Conservation (phyloP, 768 basidiomycete species). For the Lentinula sp. region DNA sequence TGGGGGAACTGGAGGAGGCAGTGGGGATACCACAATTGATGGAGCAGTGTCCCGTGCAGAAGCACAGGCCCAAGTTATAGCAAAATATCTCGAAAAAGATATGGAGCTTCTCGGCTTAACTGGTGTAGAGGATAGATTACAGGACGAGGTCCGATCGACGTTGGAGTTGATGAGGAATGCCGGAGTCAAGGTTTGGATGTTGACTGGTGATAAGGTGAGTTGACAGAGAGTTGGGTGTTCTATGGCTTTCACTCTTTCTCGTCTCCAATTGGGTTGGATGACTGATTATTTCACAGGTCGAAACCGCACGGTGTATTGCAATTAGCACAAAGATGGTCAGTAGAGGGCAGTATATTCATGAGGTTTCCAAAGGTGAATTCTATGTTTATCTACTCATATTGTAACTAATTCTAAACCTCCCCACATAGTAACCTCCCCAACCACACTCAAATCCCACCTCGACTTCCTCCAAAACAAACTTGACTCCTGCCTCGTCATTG, state of each 20-base stretch:
- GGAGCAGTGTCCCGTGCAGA: conserved; percentile 83
- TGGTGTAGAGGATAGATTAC: conserved; percentile 98
- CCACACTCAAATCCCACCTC: conserved; percentile 74
- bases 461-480: conserved; percentile 93
- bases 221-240: too few species aligned
- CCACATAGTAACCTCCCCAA: conserved; percentile 49
- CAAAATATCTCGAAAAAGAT: conserved; percentile 77
- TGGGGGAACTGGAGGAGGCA: conserved; percentile 39
- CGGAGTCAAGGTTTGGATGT: conserved; percentile 99
- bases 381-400: not conserved
- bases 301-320: conserved; percentile 97
- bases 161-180: conserved; percentile 91
- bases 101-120: conserved; percentile 90
- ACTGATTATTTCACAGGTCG: conserved; percentile 37
- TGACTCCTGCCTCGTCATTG: conserved; percentile 97
- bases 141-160: conserved; percentile 86
- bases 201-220: conserved; percentile 84
- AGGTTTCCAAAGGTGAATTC: conserved; percentile 81
- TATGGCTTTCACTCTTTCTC: too few species aligned
- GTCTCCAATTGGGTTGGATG: too few species aligned
- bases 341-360: conserved; percentile 95
- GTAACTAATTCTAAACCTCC: too few species aligned
- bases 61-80: conserved; percentile 70
- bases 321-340: conserved; percentile 96
- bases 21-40: conserved; percentile 42